Evolutionary conservation across 345 rosid species (phyloP).

Genomic region (Fremontodendron californicum): DNA sequence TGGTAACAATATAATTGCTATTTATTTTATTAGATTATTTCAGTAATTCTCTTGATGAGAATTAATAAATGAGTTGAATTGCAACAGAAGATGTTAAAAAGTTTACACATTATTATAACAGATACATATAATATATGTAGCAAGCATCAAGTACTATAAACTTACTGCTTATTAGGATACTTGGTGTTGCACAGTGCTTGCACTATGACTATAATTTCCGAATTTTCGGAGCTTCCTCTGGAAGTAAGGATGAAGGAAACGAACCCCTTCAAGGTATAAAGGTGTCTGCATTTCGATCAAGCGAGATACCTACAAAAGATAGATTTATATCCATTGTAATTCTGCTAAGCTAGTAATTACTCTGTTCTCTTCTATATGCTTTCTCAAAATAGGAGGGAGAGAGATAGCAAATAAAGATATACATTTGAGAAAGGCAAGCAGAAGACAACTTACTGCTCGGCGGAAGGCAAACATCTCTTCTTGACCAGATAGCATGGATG

Average conservation of each 20-base stretch:
- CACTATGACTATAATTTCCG: background rate
- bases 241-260: slow-evolving; percentile 62
- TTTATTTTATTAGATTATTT: background rate
- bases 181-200: slow-evolving; percentile 9
- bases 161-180: slow-evolving; percentile 1
- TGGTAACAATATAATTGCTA: background rate
- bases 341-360: background rate
- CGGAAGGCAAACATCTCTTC: slow-evolving; percentile 96
- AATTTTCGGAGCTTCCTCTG: slow-evolving; percentile 28
- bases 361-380: background rate
- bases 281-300: slow-evolving; percentile 92
- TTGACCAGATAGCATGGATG: slow-evolving; percentile 75
- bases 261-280: slow-evolving; percentile 69
- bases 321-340: slow-evolving; percentile 6
- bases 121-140: background rate
- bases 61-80: background rate
- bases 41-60: background rate
- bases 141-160: background rate
- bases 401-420: background rate
- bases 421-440: background rate
- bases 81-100: background rate
- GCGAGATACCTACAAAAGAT: slow-evolving; percentile 63
- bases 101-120: slow-evolving; percentile 2
- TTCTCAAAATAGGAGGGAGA: too few relatives aligned
- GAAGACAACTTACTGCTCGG: slow-evolving; percentile 62